Evolutionary conservation across 768 basidiomycete genomes (phyloP).

Genomic region (Leccinum broughii): DNA sequence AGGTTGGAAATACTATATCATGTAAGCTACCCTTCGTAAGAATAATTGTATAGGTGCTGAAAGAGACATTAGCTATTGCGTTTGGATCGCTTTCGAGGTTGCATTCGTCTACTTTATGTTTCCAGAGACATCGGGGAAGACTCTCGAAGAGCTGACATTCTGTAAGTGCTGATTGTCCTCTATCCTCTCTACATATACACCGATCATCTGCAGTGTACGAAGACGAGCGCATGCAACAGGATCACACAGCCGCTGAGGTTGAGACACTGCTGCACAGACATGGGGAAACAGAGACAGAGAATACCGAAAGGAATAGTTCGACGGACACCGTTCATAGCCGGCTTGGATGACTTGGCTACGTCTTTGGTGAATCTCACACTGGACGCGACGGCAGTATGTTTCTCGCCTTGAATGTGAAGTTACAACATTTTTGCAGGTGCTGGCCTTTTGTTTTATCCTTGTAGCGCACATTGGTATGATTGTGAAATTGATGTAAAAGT

Average conservation of each 20-base stretch:
- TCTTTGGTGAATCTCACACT: not conserved
- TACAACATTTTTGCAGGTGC: too few relatives aligned
- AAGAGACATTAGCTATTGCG: constrained; percentile 11
- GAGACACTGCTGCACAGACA: not conserved
- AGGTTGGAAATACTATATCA: constrained; percentile 21
- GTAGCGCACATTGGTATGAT: too few relatives aligned
- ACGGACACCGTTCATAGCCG: not conserved
- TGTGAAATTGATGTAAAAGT: too few relatives aligned
- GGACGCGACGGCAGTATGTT: not conserved
- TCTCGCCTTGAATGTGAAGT: too few relatives aligned
- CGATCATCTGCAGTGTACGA: constrained; percentile 1
- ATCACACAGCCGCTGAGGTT: not conserved
- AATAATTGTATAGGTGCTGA: not conserved
- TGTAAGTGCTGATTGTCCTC: constrained; percentile 3
- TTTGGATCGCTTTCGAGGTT: constrained; percentile 16
- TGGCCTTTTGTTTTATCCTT: too few relatives aligned
- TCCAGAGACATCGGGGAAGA: constrained; percentile 22
- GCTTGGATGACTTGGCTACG: not conserved
- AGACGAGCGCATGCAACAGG: not conserved
- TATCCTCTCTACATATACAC: not conserved
- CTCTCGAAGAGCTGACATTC: constrained; percentile 22
- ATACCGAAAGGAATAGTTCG: not conserved
- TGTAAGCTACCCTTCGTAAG: constrained; percentile 5
- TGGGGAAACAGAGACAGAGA: not conserved
- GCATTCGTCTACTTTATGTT: constrained; percentile 20